These are phyloP conservation scores for Coriaria nepalensis DNA, from an alignment of 306 rosid species.

Conservation along the genomic window DNA sequence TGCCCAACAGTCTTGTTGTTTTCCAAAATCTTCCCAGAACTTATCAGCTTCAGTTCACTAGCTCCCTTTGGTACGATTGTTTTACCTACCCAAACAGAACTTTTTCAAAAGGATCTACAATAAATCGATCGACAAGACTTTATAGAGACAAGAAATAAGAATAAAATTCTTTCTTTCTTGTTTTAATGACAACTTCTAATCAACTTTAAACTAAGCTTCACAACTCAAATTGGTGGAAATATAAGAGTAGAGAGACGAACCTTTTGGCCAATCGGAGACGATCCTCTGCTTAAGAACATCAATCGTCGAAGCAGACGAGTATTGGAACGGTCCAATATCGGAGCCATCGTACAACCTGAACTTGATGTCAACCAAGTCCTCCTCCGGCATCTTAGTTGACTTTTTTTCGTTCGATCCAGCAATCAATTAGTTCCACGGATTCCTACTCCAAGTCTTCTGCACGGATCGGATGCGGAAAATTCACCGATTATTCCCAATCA, in stretches of 20 bases:
- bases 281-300: slow-evolving; percentile 44
- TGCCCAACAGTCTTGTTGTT: slow-evolving; percentile 87
- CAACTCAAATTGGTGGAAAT: neutral
- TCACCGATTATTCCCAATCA: too few species aligned
- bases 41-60: slow-evolving; percentile 77
- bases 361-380: slow-evolving; percentile 54
- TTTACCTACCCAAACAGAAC: slow-evolving; percentile 32
- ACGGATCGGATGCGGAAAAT: neutral
- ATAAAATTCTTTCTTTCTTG: neutral
- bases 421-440: slow-evolving; percentile 9
- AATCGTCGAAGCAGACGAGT: slow-evolving; percentile 58
- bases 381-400: slow-evolving; percentile 51
- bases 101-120: too few species aligned
- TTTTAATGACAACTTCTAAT: too few species aligned
- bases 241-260: slow-evolving; percentile 7
- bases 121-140: neutral
- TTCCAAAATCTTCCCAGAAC: slow-evolving; percentile 82
- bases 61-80: slow-evolving; percentile 65
- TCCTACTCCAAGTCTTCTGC: too few species aligned
- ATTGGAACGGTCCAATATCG: slow-evolving; percentile 70
- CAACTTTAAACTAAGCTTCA: too few species aligned
- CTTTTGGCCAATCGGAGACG: slow-evolving; percentile 52
- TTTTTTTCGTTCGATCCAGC: slow-evolving; percentile 7
- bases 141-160: neutral
- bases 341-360: slow-evolving; percentile 72